These are phyloP conservation scores for Xylaria cubensis DNA, from an alignment of 495 filamentous ascomycete species.

Conservation along the genomic window DNA sequence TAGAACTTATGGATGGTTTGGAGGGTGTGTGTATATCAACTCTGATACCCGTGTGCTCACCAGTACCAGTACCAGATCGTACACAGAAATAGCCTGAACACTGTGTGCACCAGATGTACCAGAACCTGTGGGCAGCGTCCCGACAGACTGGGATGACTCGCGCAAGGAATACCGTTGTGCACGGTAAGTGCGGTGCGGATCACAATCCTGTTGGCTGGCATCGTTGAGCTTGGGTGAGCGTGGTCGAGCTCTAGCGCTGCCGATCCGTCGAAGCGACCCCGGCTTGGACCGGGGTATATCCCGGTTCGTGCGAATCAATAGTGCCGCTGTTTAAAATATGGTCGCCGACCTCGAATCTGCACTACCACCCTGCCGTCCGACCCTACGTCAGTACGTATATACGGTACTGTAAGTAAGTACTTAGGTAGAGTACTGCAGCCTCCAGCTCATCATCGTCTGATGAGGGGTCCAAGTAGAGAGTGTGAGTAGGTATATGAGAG, in stretches of 20 bases:
- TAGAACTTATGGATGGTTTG: neutral
- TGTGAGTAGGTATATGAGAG: no score
- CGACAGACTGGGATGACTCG: constrained; percentile 33
- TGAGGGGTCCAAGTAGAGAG: neutral
- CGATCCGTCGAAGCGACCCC: constrained; percentile 21
- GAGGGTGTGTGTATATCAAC: constrained; percentile 8
- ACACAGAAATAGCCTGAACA: neutral
- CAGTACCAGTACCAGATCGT: neutral
- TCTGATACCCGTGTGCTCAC: neutral
- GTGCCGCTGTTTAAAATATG: constrained; percentile 23
- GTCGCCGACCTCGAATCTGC: constrained; percentile 30
- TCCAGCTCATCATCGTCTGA: constrained; percentile 11
- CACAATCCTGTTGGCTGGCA: constrained; percentile 29
- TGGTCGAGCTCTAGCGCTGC: constrained; percentile 25
- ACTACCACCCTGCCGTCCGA: constrained; percentile 21
- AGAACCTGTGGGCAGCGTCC: constrained; percentile 13
- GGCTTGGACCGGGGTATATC: constrained; percentile 20
- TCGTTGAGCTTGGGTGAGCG: constrained; percentile 19
- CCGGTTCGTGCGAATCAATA: constrained; percentile 28
- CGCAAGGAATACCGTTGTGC: constrained; percentile 30
- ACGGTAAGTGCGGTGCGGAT: constrained; percentile 30
- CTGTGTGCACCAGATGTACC: neutral
- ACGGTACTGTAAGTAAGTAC: neutral
- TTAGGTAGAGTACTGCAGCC: neutral
- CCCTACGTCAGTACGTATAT: constrained; percentile 8